A percentile compares a stretch with the other conserved stretches of the same genome.
phyloP scores from a whole-genome alignment of 2,329 filamentous ascomycete genomes.

The Pseudogymnoascus pannorum region DNA sequence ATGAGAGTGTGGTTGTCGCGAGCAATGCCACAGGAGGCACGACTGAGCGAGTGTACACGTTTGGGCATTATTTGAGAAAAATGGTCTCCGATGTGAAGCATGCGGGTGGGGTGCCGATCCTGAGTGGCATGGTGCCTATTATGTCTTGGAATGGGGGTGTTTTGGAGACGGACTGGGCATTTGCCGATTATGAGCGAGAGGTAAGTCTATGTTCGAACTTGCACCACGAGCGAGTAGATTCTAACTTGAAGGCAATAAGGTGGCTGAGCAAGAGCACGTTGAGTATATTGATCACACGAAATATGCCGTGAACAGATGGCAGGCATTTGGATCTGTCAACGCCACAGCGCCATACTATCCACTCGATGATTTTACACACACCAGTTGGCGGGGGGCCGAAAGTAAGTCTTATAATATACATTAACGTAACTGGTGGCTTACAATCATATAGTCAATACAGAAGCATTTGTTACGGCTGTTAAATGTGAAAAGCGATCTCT shows the following conservation, averaged over 20 bases:
- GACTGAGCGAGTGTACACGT: constrained; percentile 21
- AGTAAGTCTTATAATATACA: neutral
- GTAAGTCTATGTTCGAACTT: neutral
- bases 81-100: constrained; percentile 25
- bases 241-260: constrained; percentile 1
- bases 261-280: constrained; percentile 16
- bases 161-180: constrained; percentile 19
- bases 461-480: constrained; percentile 18
- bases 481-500: too few relatives aligned
- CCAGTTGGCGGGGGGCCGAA: constrained; percentile 20
- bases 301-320: constrained; percentile 21
- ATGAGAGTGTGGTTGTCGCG: constrained; percentile 19
- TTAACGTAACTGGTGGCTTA: neutral
- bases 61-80: constrained; percentile 23
- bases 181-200: constrained; percentile 20
- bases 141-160: constrained; percentile 16
- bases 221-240: too few relatives aligned
- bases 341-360: constrained; percentile 24
- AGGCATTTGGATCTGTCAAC: constrained; percentile 18
- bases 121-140: constrained; percentile 25
- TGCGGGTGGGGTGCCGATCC: constrained; percentile 18
- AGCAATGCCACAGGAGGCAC: constrained; percentile 17
- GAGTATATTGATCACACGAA: constrained; percentile 25
- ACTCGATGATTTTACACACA: constrained; percentile 27
- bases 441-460: neutral